Conservation (phyloP, 1,139 yeast species). For the Blastobotrys serpentis region DNA sequence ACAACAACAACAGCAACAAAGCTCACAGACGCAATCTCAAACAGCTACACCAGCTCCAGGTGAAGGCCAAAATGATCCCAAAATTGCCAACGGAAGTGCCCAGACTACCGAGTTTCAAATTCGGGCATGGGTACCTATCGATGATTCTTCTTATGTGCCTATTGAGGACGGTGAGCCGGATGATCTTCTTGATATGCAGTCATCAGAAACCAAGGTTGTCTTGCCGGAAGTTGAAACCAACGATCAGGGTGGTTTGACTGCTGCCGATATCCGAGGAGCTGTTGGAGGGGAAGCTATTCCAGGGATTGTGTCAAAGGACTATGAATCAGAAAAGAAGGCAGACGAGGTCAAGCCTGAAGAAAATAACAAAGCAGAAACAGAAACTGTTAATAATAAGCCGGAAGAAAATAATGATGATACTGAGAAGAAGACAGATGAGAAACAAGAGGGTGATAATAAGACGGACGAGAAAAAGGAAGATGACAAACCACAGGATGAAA, state of each 20-base stretch:
- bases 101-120: constrained; percentile 37
- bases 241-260: constrained; percentile 43
- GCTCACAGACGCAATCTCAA: constrained; percentile 8
- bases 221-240: constrained; percentile 13
- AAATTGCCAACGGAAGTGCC: not conserved
- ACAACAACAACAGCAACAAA: constrained; percentile 3
- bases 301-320: constrained; percentile 41
- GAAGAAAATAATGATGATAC: constrained; percentile 10
- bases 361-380: constrained; percentile 12
- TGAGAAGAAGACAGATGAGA: constrained; percentile 5
- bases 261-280: constrained; percentile 63
- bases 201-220: constrained; percentile 15
- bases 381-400: constrained; percentile 10
- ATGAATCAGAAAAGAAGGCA: constrained; percentile 16
- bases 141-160: constrained; percentile 32
- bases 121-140: constrained; percentile 45
- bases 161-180: constrained; percentile 43
- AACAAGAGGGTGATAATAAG: not conserved
- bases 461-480: not conserved
- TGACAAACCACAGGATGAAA: constrained; percentile 11
- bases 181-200: constrained; percentile 40
- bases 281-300: constrained; percentile 58
- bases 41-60: constrained; percentile 34
- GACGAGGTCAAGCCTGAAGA: constrained; percentile 9
- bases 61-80: not conserved